Base-by-base conservation (phyloP, 2,329 filamentous ascomycete genomes). In the Monosporascus sp. region DNA sequence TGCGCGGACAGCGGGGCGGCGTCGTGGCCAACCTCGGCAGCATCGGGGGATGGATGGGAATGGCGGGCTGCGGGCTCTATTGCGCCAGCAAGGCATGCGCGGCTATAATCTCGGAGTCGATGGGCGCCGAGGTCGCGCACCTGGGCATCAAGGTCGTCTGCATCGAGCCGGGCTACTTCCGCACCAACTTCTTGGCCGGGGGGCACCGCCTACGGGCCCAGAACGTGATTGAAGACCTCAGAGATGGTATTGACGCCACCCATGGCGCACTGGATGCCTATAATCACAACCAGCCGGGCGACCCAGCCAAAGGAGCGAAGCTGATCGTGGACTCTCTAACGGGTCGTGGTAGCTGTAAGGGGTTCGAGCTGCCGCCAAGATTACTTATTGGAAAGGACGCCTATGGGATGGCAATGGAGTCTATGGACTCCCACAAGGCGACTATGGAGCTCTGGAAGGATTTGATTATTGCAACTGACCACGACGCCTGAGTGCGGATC, bases 101-200 rank as follows among this genome's bases (percentile, higher is more conserved):
- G 60, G 74, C 22, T 71, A 72, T 47, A 72, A 57, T 77, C 22
- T 69, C 70, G 18, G 75, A 80, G 57, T 63, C 69, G 0, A 62
- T 80, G 51, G 64, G 67, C 1, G 61, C 57, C 3, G 77, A 81
- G 58, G 66, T 77, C 1, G 70, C 66, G 11, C 70, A 72, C 2
- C 70, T 78, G 15, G 71, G 70, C 15, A 74, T 81, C 51, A 50
- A 63, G 14, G 73, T 74, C 17, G 69, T 74, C 3, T 66, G 76
- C 14, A 66, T 80, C 20, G 77, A 80, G 59, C 77, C 75, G 0
- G 78, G 78, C 2, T 73, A 71, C 39, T 81, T 79, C 56, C 69
- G 77, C 3, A 80, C 77, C 11, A 72, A 73, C n/a, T 74, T 79
- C 51, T 62, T 78, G 9, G 59, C 54, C 5, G 56, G 60, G 1